phyloP scores from a whole-genome alignment of 148 eudicot genomes.

The Salicornia ramosissima region DNA sequence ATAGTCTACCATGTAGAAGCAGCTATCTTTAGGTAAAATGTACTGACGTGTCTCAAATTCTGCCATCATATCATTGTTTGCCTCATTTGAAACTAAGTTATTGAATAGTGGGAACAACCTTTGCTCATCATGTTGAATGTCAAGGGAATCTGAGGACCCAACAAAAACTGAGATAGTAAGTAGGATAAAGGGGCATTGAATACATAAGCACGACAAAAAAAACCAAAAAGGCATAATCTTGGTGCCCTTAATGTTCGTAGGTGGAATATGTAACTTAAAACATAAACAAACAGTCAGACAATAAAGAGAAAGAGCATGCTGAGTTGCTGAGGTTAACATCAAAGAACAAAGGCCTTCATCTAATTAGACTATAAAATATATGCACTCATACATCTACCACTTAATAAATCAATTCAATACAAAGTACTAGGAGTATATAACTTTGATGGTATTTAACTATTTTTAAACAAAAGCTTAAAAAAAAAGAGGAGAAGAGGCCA shows the following conservation, averaged over 20 bases:
- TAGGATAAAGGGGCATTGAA: not conserved
- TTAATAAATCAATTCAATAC: too few relatives aligned
- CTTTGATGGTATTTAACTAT: too few relatives aligned
- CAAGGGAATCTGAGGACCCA: constrained; percentile 25
- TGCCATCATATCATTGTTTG: constrained; percentile 55
- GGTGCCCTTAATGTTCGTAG: not conserved
- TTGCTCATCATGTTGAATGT: constrained; percentile 23
- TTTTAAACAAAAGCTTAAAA: too few relatives aligned
- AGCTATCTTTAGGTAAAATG: constrained; percentile 68
- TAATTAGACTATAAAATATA: not conserved
- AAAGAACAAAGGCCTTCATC: not conserved
- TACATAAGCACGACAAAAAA: not conserved
- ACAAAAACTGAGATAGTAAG: constrained; percentile 7
- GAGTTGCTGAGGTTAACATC: not conserved
- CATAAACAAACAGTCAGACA: not conserved
- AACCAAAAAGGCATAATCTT: not conserved
- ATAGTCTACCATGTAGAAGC: constrained; percentile 68
- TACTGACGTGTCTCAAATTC: constrained; percentile 46
- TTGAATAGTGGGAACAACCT: constrained; percentile 47
- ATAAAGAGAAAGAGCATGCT: not conserved
- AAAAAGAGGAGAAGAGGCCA: too few relatives aligned
- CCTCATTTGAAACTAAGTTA: constrained; percentile 50
- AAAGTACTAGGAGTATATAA: too few relatives aligned
- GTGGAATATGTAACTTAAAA: not conserved
- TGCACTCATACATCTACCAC: too few relatives aligned